Evolutionary conservation across 2,329 filamentous ascomycete genomes (phyloP).

Genomic region (Fusarium albidum): DNA sequence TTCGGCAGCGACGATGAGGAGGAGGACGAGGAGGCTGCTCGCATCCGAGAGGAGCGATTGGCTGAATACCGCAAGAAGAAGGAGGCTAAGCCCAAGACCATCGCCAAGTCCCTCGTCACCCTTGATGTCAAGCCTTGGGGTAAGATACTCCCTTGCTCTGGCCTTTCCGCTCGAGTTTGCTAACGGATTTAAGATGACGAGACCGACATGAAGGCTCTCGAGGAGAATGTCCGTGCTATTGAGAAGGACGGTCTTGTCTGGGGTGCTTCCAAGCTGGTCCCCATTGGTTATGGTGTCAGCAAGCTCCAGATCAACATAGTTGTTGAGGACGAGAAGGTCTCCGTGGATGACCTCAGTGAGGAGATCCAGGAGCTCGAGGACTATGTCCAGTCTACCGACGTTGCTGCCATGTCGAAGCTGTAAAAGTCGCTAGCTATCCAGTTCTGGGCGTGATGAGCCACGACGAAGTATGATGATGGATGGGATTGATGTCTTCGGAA

Average conservation of each 20-base stretch:
- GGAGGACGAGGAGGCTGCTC: constrained; percentile 87
- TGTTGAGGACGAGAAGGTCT: constrained; percentile 96
- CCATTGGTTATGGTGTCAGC: constrained; percentile 97
- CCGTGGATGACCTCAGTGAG: constrained; percentile 84
- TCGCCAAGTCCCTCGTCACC: constrained; percentile 95
- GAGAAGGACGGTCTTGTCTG: constrained; percentile 95
- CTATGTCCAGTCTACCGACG: constrained; percentile 92
- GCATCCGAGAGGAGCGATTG: constrained; percentile 86
- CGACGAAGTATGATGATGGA: constrained; percentile 40
- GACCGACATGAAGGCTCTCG: constrained; percentile 87
- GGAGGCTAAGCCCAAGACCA: constrained; percentile 88
- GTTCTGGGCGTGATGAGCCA: constrained; percentile 44
- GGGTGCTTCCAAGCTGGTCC: constrained; percentile 88
- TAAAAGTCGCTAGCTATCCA: constrained; percentile 57
- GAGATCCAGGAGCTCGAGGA: constrained; percentile 87
- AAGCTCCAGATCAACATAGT: constrained; percentile 99
- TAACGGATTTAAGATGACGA: constrained; percentile 74
- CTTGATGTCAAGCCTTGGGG: constrained; percentile 99
- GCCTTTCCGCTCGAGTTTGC: constrained; percentile 7
- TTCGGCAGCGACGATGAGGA: constrained; percentile 95
- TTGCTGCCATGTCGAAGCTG: constrained; percentile 92
- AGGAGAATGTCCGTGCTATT: constrained; percentile 81
- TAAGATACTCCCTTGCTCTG: constrained; percentile 58
- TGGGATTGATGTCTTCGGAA: constrained; percentile 34
- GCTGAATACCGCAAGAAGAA: constrained; percentile 98